Conservation (phyloP, 2,329 filamentous ascomycete species). For the Ascochyta koolunga region DNA sequence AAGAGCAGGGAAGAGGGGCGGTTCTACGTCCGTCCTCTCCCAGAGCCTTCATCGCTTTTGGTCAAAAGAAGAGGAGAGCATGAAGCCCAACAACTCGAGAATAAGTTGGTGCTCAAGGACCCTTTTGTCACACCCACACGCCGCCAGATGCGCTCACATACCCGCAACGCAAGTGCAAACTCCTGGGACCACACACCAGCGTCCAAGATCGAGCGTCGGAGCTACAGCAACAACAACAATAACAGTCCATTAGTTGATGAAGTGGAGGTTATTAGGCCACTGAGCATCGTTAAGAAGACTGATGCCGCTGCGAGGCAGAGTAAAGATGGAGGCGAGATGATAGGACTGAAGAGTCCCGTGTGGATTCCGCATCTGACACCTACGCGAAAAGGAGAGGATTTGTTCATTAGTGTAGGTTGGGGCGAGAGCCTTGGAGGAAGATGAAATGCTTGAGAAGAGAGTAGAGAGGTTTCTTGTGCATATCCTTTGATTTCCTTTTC, state of each 20-base stretch:
- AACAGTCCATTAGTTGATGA: constrained; percentile 35
- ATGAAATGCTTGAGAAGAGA: neutral
- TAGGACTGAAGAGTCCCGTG: constrained; percentile 52
- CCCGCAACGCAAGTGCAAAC: constrained; percentile 21
- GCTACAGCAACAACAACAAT: constrained; percentile 19
- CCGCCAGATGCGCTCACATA: constrained; percentile 27
- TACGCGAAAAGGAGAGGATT: constrained; percentile 68
- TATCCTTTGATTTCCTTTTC: neutral
- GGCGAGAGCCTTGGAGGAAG: neutral
- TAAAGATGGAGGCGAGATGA: constrained; percentile 22
- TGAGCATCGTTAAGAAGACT: constrained; percentile 28
- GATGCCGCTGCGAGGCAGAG: neutral
- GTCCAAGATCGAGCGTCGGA: constrained; percentile 25
- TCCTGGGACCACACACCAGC: constrained; percentile 28
- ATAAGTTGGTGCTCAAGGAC: constrained; percentile 21
- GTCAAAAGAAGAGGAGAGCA: constrained; percentile 45
- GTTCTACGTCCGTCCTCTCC: constrained; percentile 5
- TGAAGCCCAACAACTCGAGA: constrained; percentile 45
- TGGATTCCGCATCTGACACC: constrained; percentile 72
- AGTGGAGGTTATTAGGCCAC: constrained; percentile 28
- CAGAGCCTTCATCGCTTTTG: constrained; percentile 39
- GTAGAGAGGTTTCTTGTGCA: neutral
- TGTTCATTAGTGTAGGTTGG: constrained; percentile 57
- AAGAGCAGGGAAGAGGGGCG: constrained; percentile 6
- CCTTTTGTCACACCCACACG: constrained; percentile 38